phyloP scores from a whole-genome alignment of 2,329 filamentous ascomycete species.

The Monosporascus ibericus region DNA sequence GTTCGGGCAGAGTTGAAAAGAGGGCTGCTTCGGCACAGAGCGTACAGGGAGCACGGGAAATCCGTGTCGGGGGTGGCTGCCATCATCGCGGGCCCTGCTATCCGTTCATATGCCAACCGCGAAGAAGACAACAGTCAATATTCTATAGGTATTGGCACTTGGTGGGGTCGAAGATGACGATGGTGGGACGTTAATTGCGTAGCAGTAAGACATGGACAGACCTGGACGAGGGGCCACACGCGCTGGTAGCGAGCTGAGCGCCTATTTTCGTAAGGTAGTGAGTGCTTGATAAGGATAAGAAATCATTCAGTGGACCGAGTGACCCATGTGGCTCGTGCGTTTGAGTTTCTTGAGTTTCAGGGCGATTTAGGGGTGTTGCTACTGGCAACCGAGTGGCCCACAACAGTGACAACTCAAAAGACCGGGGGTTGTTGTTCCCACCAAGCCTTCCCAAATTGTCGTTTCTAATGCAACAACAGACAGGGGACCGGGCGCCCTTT shows the following conservation, averaged over 20 bases:
- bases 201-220: constrained; percentile 7
- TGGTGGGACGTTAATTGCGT: constrained; percentile 11
- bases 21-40: constrained; percentile 9
- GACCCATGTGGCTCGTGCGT: neutral
- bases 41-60: constrained; percentile 61
- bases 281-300: neutral
- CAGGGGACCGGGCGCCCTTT: constrained; percentile 7
- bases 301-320: neutral
- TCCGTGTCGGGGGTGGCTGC: constrained; percentile 35
- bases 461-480: constrained; percentile 13
- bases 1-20: constrained; percentile 15
- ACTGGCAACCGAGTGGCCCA: neutral
- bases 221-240: neutral
- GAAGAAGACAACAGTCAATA: neutral
- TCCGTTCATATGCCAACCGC: neutral
- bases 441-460: constrained; percentile 3
- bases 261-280: too few relatives aligned
- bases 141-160: neutral
- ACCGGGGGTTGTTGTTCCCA: neutral
- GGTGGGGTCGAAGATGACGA: neutral
- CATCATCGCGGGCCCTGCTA: constrained; percentile 26
- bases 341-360: neutral
- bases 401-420: neutral
- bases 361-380: neutral
- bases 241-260: too few relatives aligned